Conservation (phyloP, 2,329 filamentous ascomycete species). For the Aureobasidium sp. region DNA sequence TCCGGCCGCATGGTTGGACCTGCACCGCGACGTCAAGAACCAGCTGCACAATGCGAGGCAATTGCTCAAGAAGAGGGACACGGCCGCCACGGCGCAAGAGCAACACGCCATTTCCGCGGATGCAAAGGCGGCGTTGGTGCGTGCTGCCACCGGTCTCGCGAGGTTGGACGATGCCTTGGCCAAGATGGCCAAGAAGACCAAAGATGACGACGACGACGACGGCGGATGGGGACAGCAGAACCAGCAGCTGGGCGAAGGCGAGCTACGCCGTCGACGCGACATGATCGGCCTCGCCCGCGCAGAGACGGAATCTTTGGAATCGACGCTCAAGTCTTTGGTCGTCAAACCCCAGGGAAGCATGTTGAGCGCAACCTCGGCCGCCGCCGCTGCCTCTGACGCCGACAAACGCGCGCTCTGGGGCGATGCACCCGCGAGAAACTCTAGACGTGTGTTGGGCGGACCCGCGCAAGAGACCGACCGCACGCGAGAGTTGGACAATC, state of each 20-base stretch:
- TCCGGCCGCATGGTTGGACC: slow-evolving; percentile 65
- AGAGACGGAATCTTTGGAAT: slow-evolving; percentile 70
- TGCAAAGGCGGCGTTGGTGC: slow-evolving; percentile 68
- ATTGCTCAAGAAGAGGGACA: slow-evolving; percentile 62
- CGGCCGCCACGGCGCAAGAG: slow-evolving; percentile 49
- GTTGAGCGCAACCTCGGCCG: slow-evolving; percentile 24
- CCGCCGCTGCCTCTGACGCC: slow-evolving; percentile 30
- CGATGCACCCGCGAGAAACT: slow-evolving; percentile 25
- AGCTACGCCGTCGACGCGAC: slow-evolving; percentile 64
- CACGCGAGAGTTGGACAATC: slow-evolving; percentile 70
- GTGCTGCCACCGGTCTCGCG: slow-evolving; percentile 57
- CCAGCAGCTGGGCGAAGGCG: slow-evolving; percentile 61
- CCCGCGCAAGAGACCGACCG: slow-evolving; percentile 64
- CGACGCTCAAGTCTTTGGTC: slow-evolving; percentile 59
- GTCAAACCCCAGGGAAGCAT: slow-evolving; percentile 37
- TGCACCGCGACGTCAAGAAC: slow-evolving; percentile 66
- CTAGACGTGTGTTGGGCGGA: slow-evolving; percentile 64
- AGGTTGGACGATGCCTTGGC: slow-evolving; percentile 60
- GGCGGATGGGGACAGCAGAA: slow-evolving; percentile 32
- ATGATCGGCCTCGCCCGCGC: slow-evolving; percentile 62
- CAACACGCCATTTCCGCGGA: slow-evolving; percentile 57
- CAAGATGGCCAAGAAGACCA: slow-evolving; percentile 39
- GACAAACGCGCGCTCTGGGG: slow-evolving; percentile 32
- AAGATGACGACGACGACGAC: slow-evolving; percentile 31
- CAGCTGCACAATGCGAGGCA: slow-evolving; percentile 61